A percentile compares a stretch with the other conserved stretches of the same genome.
These are phyloP conservation scores for Metarhizium brunneum DNA, from an alignment of 2,329 filamentous ascomycete genomes.

Conservation along the genomic window DNA sequence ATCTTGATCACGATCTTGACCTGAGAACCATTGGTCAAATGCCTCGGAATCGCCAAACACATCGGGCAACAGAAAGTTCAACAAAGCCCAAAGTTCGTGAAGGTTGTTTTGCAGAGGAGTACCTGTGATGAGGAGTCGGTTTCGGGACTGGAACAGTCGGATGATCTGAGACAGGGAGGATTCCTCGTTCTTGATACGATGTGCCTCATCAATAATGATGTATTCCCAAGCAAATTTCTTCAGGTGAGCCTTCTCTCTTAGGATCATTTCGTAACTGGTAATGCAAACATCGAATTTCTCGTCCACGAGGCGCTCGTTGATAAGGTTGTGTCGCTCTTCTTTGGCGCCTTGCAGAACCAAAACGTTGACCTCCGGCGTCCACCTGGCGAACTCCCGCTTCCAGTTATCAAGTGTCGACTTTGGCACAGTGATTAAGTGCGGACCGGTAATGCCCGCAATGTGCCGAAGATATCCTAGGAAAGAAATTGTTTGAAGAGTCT, in stretches of 20 bases:
- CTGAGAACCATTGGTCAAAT: constrained; percentile 97
- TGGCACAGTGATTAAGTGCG: constrained; percentile 84
- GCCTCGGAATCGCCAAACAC: constrained; percentile 95
- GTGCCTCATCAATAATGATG: constrained; percentile 96
- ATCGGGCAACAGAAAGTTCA: constrained; percentile 96
- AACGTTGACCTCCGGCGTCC: constrained; percentile 94
- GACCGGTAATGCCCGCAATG: constrained; percentile 79
- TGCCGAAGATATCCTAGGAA: constrained; percentile 93
- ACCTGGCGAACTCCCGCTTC: constrained; percentile 87
- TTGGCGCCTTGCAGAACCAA: constrained; percentile 91
- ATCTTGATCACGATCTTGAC: constrained; percentile 83
- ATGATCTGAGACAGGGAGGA: constrained; percentile 96
- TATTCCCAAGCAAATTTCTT: constrained; percentile 99
- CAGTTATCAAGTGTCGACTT: constrained; percentile 98
- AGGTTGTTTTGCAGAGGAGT: constrained; percentile 97
- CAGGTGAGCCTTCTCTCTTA: constrained; percentile 86
- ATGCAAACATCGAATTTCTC: constrained; percentile 97
- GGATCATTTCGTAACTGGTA: constrained; percentile 98
- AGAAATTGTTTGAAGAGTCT: constrained; percentile 94
- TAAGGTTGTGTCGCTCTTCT: constrained; percentile 80
- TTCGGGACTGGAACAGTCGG: constrained; percentile 89
- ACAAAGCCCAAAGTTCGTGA: constrained; percentile 92
- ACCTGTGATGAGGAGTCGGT: constrained; percentile 89
- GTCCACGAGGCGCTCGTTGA: constrained; percentile 83
- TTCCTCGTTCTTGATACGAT: constrained; percentile 99